Percentiles rank a stretch among this genome's conserved stretches.
These are phyloP conservation scores for Lactifluus subvellereus DNA, from an alignment of 768 basidiomycete genomes.

Conservation along the genomic window DNA sequence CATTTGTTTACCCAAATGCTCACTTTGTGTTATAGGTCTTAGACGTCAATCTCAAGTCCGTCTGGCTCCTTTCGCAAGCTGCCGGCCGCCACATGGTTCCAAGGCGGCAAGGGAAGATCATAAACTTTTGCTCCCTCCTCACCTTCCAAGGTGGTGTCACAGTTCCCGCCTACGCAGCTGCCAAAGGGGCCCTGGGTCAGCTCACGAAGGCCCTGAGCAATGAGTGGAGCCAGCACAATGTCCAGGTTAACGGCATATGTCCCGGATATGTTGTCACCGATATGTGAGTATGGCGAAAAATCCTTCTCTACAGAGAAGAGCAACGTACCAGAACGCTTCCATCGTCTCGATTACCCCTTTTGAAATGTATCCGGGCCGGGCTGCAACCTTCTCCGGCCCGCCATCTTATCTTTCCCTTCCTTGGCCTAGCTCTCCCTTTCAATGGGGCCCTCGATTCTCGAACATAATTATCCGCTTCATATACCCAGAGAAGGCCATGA, in stretches of 20 bases:
- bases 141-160: slow-evolving; percentile 53
- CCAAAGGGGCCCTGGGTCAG: slow-evolving; percentile 83
- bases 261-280: slow-evolving; percentile 89
- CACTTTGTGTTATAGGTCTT: slow-evolving; percentile 51
- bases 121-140: slow-evolving; percentile 45
- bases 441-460: not conserved
- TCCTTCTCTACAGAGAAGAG: slow-evolving; percentile 1
- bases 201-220: slow-evolving; percentile 88
- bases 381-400: slow-evolving; percentile 18
- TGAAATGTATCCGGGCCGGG: not conserved
- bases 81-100: slow-evolving; percentile 89
- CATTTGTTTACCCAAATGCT: slow-evolving; percentile 8
- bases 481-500: slow-evolving; percentile 8
- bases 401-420: slow-evolving; percentile 18
- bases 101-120: slow-evolving; percentile 62
- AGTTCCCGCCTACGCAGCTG: slow-evolving; percentile 86
- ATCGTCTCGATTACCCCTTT: slow-evolving; percentile 15
- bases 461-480: slow-evolving; percentile 15
- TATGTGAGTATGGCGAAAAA: slow-evolving; percentile 46
- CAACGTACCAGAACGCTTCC: slow-evolving; percentile 10
- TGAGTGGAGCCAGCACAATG: slow-evolving; percentile 85
- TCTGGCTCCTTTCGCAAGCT: slow-evolving; percentile 78
- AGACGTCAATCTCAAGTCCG: slow-evolving; percentile 82
- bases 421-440: not conserved
- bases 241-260: slow-evolving; percentile 84